Conservation (phyloP, 1,284 basidiomycete genomes). For the Tilletia indica region DNA sequence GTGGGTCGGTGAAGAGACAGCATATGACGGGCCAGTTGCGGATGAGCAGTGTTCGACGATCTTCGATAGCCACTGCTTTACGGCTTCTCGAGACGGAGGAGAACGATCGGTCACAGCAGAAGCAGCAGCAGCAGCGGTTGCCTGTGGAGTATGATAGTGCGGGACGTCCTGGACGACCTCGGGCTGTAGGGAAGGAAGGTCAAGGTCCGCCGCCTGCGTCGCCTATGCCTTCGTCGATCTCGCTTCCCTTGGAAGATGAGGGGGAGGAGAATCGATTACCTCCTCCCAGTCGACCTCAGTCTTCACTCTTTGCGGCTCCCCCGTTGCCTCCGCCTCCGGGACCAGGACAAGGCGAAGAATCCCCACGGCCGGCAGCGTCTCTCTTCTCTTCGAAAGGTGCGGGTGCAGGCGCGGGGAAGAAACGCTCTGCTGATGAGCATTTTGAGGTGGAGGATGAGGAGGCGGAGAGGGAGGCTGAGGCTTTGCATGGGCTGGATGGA, state of each 20-base stretch:
- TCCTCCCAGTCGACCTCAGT: no score
- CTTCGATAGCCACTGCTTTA: no score
- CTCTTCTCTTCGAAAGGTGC: no score
- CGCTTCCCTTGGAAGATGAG: not conserved
- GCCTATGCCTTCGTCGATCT: not conserved
- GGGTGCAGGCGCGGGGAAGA: not conserved
- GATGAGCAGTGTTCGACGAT: constrained; percentile 9
- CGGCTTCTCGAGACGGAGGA: not conserved
- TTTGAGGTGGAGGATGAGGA: constrained; percentile 13
- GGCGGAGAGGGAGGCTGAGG: not conserved
- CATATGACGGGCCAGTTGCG: not conserved
- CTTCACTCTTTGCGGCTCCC: no score
- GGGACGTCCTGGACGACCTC: no score
- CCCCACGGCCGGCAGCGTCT: no score
- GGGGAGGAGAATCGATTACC: not conserved
- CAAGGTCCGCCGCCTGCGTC: not conserved
- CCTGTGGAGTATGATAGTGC: no score
- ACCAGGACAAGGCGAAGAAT: no score
- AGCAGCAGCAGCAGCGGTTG: no score
- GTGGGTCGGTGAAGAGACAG: not conserved
- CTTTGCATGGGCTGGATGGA: not conserved
- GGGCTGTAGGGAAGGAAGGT: not conserved
- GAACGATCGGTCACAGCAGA: no score
- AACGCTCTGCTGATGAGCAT: constrained; percentile 13
- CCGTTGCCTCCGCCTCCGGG: no score